These are phyloP conservation scores for Lunularia cruciata DNA, from an alignment of 225 moss, liverwort and hornwort species.

Conservation along the genomic window DNA sequence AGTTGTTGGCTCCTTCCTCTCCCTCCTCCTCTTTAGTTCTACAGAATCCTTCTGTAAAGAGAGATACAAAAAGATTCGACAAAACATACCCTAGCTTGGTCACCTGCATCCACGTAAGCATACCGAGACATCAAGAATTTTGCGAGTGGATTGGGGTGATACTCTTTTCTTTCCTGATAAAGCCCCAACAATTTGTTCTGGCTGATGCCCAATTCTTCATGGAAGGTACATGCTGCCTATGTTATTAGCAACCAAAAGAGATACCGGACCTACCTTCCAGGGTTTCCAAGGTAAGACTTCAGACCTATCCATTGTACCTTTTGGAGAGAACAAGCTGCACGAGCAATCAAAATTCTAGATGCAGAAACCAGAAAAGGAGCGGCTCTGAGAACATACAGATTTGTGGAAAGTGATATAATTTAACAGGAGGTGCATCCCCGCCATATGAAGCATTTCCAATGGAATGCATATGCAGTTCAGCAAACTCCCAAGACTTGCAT, in stretches of 20 bases:
- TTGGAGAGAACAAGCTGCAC: too few species aligned
- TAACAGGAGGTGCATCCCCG: slow-evolving; percentile 70
- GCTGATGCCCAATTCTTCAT: too few species aligned
- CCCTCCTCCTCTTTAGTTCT: slow-evolving; percentile 76
- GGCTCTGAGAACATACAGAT: slow-evolving; percentile 33
- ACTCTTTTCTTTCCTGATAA: too few species aligned
- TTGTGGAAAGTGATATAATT: slow-evolving; percentile 80
- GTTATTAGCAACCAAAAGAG: too few species aligned
- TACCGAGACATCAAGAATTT: too few species aligned
- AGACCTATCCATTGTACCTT: too few species aligned
- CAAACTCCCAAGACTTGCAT: slow-evolving; percentile 46
- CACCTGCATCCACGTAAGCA: too few species aligned
- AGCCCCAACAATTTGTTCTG: too few species aligned
- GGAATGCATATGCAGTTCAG: slow-evolving; percentile 69
- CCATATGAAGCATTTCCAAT: slow-evolving; percentile 73
- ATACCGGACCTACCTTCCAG: too few species aligned
- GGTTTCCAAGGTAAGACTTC: too few species aligned
- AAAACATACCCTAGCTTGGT: slow-evolving; percentile 82
- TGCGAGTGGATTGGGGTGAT: too few species aligned
- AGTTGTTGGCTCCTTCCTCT: slow-evolving; percentile 61
- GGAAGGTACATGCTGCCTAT: too few species aligned
- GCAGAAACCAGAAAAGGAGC: background rate
- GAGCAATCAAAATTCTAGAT: background rate
- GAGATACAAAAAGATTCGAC: slow-evolving; percentile 79
- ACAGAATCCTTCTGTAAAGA: slow-evolving; percentile 85